Conservation (phyloP, 1,139 yeast species). For the Pichia sp. region DNA sequence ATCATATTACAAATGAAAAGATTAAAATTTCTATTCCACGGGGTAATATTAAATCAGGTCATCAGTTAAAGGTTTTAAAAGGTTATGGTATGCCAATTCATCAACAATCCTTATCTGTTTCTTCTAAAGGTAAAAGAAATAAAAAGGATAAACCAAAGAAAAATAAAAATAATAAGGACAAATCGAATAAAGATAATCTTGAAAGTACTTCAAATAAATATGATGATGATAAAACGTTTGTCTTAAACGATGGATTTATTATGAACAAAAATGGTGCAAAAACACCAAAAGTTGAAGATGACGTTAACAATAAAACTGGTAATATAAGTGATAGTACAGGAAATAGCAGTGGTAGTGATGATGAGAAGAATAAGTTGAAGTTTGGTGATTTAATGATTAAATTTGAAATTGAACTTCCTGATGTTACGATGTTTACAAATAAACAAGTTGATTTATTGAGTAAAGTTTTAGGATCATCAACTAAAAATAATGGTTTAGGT, state of each 20-base stretch:
- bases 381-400: slow-evolving; percentile 45
- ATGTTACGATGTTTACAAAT: slow-evolving; percentile 32
- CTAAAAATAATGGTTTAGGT: background rate
- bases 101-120: slow-evolving; percentile 19
- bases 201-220: background rate
- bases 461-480: slow-evolving; percentile 17
- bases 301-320: background rate
- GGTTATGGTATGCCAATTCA: slow-evolving; percentile 64
- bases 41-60: slow-evolving; percentile 46
- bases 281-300: too few relatives aligned
- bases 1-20: slow-evolving; percentile 42
- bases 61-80: slow-evolving; percentile 40
- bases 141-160: slow-evolving; percentile 9
- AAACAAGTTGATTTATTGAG: slow-evolving; percentile 36
- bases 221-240: background rate
- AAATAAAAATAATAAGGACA: background rate
- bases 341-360: too few relatives aligned
- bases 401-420: slow-evolving; percentile 50
- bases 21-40: slow-evolving; percentile 36
- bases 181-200: background rate
- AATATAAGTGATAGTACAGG: slow-evolving; percentile 1
- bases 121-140: background rate
- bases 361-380: slow-evolving; percentile 11
- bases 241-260: background rate
- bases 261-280: too few relatives aligned